Evolutionary conservation across 2,329 filamentous ascomycete species (phyloP).

Genomic region (Pseudogymnoascus sp.): DNA sequence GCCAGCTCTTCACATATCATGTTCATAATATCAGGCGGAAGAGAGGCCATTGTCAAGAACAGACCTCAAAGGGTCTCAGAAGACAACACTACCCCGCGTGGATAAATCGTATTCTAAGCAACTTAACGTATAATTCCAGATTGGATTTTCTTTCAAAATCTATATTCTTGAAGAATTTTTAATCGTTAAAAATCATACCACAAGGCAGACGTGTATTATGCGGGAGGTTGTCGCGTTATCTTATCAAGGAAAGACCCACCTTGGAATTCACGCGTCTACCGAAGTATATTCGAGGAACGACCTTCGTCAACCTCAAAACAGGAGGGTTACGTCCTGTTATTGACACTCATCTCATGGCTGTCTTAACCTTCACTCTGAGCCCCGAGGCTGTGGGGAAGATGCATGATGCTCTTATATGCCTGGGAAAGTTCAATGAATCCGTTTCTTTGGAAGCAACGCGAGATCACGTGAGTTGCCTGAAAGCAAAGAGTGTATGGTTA

Average conservation of each 20-base stretch:
- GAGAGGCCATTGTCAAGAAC: conserved; percentile 38
- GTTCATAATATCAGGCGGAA: conserved; percentile 48
- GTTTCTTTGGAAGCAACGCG: conserved; percentile 68
- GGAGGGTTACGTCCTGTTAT: background rate
- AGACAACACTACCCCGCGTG: background rate
- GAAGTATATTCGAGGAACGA: background rate
- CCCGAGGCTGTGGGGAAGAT: conserved; percentile 66
- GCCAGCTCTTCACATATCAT: conserved; percentile 56
- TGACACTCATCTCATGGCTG: conserved; percentile 42
- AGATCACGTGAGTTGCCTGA: conserved; percentile 49
- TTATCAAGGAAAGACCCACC: background rate
- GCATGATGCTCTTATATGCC: conserved; percentile 67
- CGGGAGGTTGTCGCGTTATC: background rate
- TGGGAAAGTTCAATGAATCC: conserved; percentile 73
- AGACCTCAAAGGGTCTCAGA: background rate
- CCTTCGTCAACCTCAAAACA: conserved; percentile 1
- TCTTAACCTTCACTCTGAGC: conserved; percentile 67
- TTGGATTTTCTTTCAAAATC: background rate
- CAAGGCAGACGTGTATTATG: conserved; percentile 4
- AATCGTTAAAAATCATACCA: background rate
- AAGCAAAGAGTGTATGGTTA: conserved; percentile 22
- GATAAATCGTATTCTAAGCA: background rate
- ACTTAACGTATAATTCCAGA: background rate
- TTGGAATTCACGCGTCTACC: background rate
- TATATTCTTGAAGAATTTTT: background rate